Percentiles rank a stretch among this genome's conserved stretches.
phyloP scores from a whole-genome alignment of 306 rosid genomes.

The Corylus americana region DNA sequence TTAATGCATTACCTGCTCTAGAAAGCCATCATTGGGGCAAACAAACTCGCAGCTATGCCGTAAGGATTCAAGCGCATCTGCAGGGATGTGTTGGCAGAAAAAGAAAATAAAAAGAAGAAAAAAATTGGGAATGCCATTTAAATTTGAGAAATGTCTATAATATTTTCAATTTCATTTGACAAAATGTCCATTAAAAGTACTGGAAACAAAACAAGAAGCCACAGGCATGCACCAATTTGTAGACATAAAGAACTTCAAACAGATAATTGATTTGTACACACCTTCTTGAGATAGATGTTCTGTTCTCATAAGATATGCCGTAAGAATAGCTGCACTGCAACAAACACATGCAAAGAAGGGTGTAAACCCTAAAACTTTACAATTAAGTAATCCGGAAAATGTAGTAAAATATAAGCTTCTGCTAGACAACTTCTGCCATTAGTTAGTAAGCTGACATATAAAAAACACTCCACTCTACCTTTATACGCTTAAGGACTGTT shows the following conservation, averaged over 20 bases:
- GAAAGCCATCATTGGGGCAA: slow-evolving; percentile 96
- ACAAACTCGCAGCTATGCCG: slow-evolving; percentile 74
- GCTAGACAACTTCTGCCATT: neutral
- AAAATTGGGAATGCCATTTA: neutral
- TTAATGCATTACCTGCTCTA: slow-evolving; percentile 69
- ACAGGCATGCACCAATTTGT: slow-evolving; percentile 33
- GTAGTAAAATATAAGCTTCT: neutral
- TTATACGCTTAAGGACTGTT: neutral
- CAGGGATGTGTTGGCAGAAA: slow-evolving; percentile 20
- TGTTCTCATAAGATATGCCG: slow-evolving; percentile 84
- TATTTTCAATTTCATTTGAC: neutral
- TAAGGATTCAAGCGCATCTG: slow-evolving; percentile 87
- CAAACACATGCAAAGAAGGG: slow-evolving; percentile 36
- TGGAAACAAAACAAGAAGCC: neutral
- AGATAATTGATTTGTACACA: slow-evolving; percentile 41
- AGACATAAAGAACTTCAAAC: slow-evolving; percentile 35
- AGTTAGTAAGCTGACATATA: neutral
- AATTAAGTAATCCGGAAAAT: slow-evolving; percentile 22
- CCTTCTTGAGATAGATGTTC: slow-evolving; percentile 86
- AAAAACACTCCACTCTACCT: neutral
- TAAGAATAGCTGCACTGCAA: slow-evolving; percentile 92
- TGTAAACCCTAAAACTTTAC: slow-evolving; percentile 25
- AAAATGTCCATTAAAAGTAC: neutral
- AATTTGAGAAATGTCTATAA: neutral
- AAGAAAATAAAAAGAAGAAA: neutral